These are phyloP conservation scores for Pseudevernia furfuracea DNA, from an alignment of 495 filamentous ascomycete genomes.

Conservation along the genomic window DNA sequence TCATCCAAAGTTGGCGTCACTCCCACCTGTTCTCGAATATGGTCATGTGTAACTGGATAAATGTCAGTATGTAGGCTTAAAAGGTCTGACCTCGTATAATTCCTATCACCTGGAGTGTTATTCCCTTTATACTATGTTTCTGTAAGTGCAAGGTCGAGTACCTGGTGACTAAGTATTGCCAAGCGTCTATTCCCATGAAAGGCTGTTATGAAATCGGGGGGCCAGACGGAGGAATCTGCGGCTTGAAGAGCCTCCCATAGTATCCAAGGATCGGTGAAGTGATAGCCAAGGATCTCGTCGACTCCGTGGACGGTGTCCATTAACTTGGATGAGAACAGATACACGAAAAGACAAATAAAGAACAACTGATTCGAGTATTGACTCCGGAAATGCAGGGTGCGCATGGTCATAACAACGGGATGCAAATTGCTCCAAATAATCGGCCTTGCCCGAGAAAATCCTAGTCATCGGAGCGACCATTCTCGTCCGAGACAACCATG, in stretches of 20 bases:
- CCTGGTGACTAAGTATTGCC: conserved; percentile 17
- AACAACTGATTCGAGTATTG: too few species aligned
- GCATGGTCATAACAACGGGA: too few species aligned
- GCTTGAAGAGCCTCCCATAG: conserved; percentile 21
- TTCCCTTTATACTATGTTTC: conserved; percentile 6
- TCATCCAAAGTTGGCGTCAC: conserved; percentile 2
- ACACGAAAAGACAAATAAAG: too few species aligned
- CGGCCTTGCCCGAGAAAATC: too few species aligned
- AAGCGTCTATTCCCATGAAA: conserved; percentile 18
- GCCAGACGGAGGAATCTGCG: background rate
- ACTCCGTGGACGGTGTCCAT: background rate
- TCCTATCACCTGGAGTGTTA: background rate
- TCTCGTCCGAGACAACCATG: too few species aligned
- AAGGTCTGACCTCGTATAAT: background rate
- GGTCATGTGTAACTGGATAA: background rate
- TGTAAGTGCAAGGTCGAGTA: background rate
- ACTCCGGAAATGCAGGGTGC: too few species aligned
- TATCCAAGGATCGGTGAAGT: conserved; percentile 3
- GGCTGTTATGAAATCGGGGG: background rate
- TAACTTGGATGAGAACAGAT: too few species aligned
- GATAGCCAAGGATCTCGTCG: conserved; percentile 12
- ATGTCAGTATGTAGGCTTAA: background rate
- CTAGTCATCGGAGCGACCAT: too few species aligned
- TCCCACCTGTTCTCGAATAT: background rate
- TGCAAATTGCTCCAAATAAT: too few species aligned